Percentiles rank a stretch among this genome's conserved stretches.
Conservation (phyloP, 352 stramenopile species). For the Phytopythium helicoides region DNA sequence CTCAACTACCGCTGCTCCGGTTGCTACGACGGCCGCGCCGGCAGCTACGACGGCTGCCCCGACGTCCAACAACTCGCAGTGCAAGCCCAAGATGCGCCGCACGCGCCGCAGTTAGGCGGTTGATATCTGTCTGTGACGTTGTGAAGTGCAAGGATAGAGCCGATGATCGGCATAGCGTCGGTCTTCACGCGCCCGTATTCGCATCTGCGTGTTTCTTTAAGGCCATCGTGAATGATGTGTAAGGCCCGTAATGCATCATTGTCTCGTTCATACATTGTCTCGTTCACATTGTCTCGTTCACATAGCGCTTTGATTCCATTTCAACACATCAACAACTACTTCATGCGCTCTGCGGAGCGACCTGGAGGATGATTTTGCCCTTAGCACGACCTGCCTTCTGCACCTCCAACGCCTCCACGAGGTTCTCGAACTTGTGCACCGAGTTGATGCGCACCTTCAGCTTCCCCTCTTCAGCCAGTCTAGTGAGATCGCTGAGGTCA, state of each 20-base stretch:
- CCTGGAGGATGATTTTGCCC: constrained; percentile 53
- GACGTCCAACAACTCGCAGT: constrained; percentile 3
- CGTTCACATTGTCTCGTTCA: too few species aligned
- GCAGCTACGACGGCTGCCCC: background rate
- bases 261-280: too few species aligned
- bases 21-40: background rate
- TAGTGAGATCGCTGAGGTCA: constrained; percentile 24
- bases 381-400: constrained; percentile 32
- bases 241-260: too few species aligned
- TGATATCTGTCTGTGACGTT: background rate
- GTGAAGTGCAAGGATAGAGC: background rate
- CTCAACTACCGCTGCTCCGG: background rate
- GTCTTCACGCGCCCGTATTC: too few species aligned
- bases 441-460: constrained; percentile 35
- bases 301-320: background rate
- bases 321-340: background rate
- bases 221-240: too few species aligned
- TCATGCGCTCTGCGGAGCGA: constrained; percentile 2
- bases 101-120: background rate
- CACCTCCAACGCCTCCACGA: constrained; percentile 32
- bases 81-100: constrained; percentile 10
- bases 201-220: too few species aligned
- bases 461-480: constrained; percentile 25
- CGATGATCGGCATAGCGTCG: background rate
- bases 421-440: constrained; percentile 37